Evolutionary conservation across 2,329 filamentous ascomycete genomes (phyloP).

Genomic region (Pseudogymnoascus pannorum): DNA sequence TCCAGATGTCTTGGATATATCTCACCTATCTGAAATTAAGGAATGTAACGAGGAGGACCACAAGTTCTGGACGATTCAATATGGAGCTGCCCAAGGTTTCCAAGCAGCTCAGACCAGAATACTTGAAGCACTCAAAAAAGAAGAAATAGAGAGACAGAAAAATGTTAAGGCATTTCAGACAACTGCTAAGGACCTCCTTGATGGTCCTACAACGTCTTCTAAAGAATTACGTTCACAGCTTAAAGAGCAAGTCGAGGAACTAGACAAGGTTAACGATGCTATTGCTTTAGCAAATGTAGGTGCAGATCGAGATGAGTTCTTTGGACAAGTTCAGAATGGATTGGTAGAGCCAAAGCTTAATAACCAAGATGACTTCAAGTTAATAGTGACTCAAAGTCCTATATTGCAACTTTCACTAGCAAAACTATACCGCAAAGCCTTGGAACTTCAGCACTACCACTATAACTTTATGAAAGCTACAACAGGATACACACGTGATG

Average conservation of each 20-base stretch:
- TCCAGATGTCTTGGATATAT: neutral
- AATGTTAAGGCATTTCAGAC: neutral
- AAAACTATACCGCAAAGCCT: neutral
- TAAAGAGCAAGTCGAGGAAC: neutral
- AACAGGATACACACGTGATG: neutral
- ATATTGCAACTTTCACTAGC: neutral
- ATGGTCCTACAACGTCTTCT: neutral
- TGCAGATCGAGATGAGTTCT: neutral
- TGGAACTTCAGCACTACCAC: neutral
- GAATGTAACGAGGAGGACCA: neutral
- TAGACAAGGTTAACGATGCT: neutral
- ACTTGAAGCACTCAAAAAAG: neutral
- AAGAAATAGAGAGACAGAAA: neutral
- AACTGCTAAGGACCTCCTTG: neutral
- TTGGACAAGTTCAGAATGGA: neutral
- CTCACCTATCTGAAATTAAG: neutral
- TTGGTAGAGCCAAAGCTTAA: neutral
- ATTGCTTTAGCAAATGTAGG: neutral
- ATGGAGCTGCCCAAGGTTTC: neutral
- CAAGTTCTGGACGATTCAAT: neutral
- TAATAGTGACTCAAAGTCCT: neutral
- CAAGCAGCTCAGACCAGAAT: neutral
- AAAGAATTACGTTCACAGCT: neutral
- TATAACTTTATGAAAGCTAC: neutral
- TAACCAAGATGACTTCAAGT: neutral